phyloP scores from a whole-genome alignment of 495 filamentous ascomycete species.

The Aspergillus haitiensis region DNA sequence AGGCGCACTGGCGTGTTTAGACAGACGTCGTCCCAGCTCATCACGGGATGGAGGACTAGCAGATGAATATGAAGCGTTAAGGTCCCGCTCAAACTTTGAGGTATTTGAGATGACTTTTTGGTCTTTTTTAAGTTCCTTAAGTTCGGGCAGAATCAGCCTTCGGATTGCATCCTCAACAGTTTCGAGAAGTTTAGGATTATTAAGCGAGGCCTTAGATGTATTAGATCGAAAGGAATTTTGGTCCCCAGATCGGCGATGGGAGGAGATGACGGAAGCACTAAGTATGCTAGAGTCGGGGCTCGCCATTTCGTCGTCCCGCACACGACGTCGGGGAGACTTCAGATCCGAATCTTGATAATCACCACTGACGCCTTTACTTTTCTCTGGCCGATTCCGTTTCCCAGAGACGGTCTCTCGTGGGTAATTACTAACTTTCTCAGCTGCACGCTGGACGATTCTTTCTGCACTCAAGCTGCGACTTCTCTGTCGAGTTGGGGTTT shows the following conservation, averaged over 20 bases:
- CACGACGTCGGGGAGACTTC: slow-evolving; percentile 60
- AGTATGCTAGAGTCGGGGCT: slow-evolving; percentile 72
- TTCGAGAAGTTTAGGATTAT: slow-evolving; percentile 92
- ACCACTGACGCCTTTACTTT: slow-evolving; percentile 60
- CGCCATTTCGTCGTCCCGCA: slow-evolving; percentile 62
- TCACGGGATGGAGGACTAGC: slow-evolving; percentile 63
- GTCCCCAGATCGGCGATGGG: slow-evolving; percentile 68
- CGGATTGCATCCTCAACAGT: slow-evolving; percentile 96
- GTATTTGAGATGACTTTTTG: slow-evolving; percentile 66
- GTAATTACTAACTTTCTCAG: slow-evolving; percentile 61
- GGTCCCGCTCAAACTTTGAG: slow-evolving; percentile 61
- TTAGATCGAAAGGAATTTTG: slow-evolving; percentile 74
- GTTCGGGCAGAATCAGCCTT: slow-evolving; percentile 84
- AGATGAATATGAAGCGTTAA: slow-evolving; percentile 60
- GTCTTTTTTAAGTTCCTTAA: slow-evolving; percentile 87
- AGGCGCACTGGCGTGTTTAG: slow-evolving; percentile 69
- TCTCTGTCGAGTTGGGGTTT: slow-evolving; percentile 61
- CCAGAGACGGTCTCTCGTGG: slow-evolving; percentile 49
- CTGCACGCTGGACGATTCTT: slow-evolving; percentile 67
- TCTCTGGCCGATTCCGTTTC: slow-evolving; percentile 53
- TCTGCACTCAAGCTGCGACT: slow-evolving; percentile 76
- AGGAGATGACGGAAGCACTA: slow-evolving; percentile 66
- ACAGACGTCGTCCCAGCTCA: slow-evolving; percentile 56
- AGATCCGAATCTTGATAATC: slow-evolving; percentile 59
- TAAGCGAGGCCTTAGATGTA: slow-evolving; percentile 82